Conservation (phyloP, 2,329 filamentous ascomycete species). For the Diaporthe citri region DNA sequence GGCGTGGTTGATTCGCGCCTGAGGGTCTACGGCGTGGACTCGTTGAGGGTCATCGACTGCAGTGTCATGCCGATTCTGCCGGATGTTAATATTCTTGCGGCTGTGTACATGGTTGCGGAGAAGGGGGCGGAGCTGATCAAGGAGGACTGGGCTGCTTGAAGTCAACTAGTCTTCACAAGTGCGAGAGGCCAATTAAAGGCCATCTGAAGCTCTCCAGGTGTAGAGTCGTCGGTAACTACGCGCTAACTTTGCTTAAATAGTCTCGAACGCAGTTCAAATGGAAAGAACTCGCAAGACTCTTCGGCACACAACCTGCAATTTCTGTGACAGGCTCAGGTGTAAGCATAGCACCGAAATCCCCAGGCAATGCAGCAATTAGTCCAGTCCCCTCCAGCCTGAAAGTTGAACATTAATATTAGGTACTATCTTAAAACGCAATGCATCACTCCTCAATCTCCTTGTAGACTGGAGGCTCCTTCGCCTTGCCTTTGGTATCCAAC, state of each 20-base stretch:
- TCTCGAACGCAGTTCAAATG: no score
- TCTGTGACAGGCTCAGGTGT: no score
- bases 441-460: constrained; percentile 12
- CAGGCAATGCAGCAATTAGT: no score
- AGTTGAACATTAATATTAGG: neutral
- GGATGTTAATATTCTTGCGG: constrained; percentile 44
- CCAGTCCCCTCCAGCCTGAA: no score
- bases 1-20: constrained; percentile 56
- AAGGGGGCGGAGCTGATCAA: constrained; percentile 45
- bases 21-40: constrained; percentile 55
- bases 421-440: neutral
- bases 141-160: constrained; percentile 12
- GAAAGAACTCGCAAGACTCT: neutral
- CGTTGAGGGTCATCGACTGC: constrained; percentile 56
- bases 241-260: neutral
- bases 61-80: constrained; percentile 57
- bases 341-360: no score
- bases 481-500: constrained; percentile 4
- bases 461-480: neutral
- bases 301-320: no score
- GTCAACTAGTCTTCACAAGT: no score
- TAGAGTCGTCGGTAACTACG: neutral
- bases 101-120: constrained; percentile 47
- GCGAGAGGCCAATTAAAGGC: no score
- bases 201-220: no score